Percentiles rank a stretch among this genome's conserved stretches.
These are phyloP conservation scores for Fomitiporia mediterranea DNA, from an alignment of 1,284 basidiomycete species.

Conservation along the genomic window DNA sequence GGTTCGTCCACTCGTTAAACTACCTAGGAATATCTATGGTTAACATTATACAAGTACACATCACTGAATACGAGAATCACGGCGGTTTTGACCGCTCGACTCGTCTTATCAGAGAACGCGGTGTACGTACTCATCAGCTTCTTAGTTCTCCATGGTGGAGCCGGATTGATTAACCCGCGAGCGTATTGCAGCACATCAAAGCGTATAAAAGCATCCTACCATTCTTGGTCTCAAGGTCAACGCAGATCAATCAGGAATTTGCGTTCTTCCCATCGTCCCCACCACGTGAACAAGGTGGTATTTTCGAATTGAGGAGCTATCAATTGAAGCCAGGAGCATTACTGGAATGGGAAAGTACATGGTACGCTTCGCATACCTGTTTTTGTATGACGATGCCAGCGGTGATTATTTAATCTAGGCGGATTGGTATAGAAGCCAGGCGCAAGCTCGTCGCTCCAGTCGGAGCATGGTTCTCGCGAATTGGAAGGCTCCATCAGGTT, in stretches of 20 bases:
- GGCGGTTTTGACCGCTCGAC: slow-evolving; percentile 75
- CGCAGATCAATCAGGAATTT: slow-evolving; percentile 88
- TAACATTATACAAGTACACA: no score
- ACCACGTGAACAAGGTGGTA: slow-evolving; percentile 78
- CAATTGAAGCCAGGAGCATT: slow-evolving; percentile 79
- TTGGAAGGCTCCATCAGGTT: slow-evolving; percentile 85
- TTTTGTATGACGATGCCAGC: slow-evolving; percentile 15
- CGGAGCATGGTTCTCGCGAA: slow-evolving; percentile 92
- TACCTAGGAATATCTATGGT: no score
- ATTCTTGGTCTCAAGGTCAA: slow-evolving; percentile 62
- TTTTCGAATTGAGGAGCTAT: slow-evolving; percentile 90
- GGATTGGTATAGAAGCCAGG: slow-evolving; percentile 84
- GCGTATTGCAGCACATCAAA: slow-evolving; percentile 46
- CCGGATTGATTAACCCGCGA: background rate
- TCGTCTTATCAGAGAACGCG: slow-evolving; percentile 52
- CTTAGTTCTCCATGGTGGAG: background rate
- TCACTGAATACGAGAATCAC: slow-evolving; percentile 89
- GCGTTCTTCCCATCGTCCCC: slow-evolving; percentile 89
- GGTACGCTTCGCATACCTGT: slow-evolving; percentile 44
- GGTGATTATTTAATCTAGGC: slow-evolving; percentile 46
- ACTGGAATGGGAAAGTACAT: slow-evolving; percentile 90
- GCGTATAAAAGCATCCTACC: slow-evolving; percentile 69
- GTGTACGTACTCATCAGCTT: slow-evolving; percentile 37
- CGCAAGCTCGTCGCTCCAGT: slow-evolving; percentile 80
- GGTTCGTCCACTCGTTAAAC: slow-evolving; percentile 32